These are phyloP conservation scores for Fusarium bulbicola DNA, from an alignment of 2,329 filamentous ascomycete genomes.

Conservation along the genomic window DNA sequence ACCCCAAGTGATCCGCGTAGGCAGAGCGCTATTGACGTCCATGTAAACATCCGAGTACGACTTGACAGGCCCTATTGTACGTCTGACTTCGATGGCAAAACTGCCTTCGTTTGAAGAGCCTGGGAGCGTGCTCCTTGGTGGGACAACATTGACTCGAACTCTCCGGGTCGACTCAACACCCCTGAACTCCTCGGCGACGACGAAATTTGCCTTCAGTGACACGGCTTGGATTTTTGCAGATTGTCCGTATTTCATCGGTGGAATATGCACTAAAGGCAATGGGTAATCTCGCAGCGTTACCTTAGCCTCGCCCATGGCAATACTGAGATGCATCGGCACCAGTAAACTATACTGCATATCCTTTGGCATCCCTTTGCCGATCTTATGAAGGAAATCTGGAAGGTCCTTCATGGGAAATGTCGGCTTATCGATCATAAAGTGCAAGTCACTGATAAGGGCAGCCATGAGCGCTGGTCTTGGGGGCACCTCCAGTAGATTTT, in stretches of 20 bases:
- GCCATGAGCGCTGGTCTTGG: constrained; percentile 86
- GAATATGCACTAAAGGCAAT: constrained; percentile 89
- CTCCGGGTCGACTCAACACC: constrained; percentile 81
- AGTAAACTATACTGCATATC: constrained; percentile 92
- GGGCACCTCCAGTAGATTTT: constrained; percentile 86
- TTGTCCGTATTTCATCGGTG: constrained; percentile 80
- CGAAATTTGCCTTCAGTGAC: constrained; percentile 88
- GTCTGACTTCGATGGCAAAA: constrained; percentile 85
- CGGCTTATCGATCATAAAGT: constrained; percentile 88
- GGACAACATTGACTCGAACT: constrained; percentile 85
- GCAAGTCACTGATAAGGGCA: constrained; percentile 82
- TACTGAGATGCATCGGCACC: constrained; percentile 86
- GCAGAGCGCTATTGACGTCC: constrained; percentile 91
- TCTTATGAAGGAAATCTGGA: constrained; percentile 82
- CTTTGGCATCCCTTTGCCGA: constrained; percentile 96
- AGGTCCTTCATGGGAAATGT: constrained; percentile 86
- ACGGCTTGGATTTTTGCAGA: constrained; percentile 82
- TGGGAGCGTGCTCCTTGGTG: constrained; percentile 68
- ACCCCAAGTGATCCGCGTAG: constrained; percentile 95
- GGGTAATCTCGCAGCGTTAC: constrained; percentile 94
- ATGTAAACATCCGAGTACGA: constrained; percentile 93
- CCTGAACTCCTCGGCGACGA: constrained; percentile 92
- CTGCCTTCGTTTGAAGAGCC: constrained; percentile 65
- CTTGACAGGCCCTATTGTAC: constrained; percentile 94
- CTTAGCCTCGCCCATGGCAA: constrained; percentile 90